Percentiles rank a stretch among this genome's conserved stretches.
Conservation (phyloP, 2,329 filamentous ascomycete species). For the Achaetomium macrosporum region DNA sequence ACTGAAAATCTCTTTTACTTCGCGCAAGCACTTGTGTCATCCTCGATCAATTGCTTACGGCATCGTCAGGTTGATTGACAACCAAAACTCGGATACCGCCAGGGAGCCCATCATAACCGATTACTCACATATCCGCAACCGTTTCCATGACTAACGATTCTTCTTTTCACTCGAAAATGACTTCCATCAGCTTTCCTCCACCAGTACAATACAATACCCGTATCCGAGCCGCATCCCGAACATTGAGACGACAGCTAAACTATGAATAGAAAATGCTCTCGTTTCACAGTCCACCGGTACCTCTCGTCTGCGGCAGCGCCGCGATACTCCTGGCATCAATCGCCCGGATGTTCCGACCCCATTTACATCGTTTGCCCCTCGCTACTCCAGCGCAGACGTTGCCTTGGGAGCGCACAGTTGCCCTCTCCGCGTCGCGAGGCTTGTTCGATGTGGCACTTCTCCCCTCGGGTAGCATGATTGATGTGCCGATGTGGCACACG, state of each 20-base stretch:
- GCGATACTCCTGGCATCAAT: background rate
- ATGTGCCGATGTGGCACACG: conserved; percentile 3
- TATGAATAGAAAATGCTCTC: background rate
- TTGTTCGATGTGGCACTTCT: background rate
- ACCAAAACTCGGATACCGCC: no score
- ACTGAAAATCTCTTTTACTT: no score
- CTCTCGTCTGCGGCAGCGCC: background rate
- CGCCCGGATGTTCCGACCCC: background rate
- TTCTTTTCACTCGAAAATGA: background rate
- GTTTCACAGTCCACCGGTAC: no score
- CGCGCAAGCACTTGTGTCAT: no score
- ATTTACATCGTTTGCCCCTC: conserved; percentile 1
- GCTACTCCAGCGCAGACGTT: background rate
- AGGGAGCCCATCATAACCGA: no score
- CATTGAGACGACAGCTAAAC: background rate
- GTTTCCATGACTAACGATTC: no score
- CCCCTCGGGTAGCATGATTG: background rate
- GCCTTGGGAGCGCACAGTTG: background rate
- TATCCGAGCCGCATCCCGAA: no score
- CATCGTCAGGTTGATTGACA: no score
- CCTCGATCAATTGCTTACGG: no score
- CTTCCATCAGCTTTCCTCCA: background rate
- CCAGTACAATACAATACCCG: no score
- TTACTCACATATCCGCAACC: no score
- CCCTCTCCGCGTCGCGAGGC: background rate